Percentiles rank a stretch among this genome's conserved stretches.
Evolutionary conservation across 345 rosid genomes (phyloP).

Genomic region (Eutrema yunnanense): DNA sequence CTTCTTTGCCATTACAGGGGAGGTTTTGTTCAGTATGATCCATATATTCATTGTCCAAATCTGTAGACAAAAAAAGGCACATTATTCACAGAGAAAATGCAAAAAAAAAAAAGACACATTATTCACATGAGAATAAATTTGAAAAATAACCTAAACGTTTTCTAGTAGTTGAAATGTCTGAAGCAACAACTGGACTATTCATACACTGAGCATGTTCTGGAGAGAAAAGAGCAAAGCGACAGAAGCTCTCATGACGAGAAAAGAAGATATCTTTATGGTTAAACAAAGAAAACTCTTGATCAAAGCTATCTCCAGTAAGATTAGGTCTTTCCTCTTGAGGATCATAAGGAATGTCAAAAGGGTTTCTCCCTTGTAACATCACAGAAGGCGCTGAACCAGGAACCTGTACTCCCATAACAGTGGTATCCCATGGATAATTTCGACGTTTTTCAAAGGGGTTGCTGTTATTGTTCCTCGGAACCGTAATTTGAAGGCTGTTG

Average conservation of each 20-base stretch:
- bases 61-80: neutral
- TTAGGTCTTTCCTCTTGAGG: slow-evolving; percentile 77
- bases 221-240: slow-evolving; percentile 7
- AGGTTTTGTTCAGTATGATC: slow-evolving; percentile 11
- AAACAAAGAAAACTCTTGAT: slow-evolving; percentile 46
- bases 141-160: slow-evolving; percentile 20
- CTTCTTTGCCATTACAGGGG: neutral
- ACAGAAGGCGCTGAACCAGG: slow-evolving; percentile 91
- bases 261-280: slow-evolving; percentile 50
- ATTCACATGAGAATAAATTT: neutral
- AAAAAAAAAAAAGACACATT: neutral
- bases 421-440: slow-evolving; percentile 11
- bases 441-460: slow-evolving; percentile 3
- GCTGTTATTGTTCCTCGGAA: slow-evolving; percentile 16
- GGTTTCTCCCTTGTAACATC: slow-evolving; percentile 50
- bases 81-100: neutral
- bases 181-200: slow-evolving; percentile 8
- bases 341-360: slow-evolving; percentile 84
- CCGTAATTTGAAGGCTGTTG: slow-evolving; percentile 31
- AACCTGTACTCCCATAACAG: slow-evolving; percentile 23
- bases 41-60: slow-evolving; percentile 28
- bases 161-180: slow-evolving; percentile 10
- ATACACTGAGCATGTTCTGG: slow-evolving; percentile 17
- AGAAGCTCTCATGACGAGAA: slow-evolving; percentile 76
- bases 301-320: slow-evolving; percentile 63